Base-by-base conservation (phyloP, 1,139 yeast species). In the Lodderomyces orthopsilosis region DNA sequence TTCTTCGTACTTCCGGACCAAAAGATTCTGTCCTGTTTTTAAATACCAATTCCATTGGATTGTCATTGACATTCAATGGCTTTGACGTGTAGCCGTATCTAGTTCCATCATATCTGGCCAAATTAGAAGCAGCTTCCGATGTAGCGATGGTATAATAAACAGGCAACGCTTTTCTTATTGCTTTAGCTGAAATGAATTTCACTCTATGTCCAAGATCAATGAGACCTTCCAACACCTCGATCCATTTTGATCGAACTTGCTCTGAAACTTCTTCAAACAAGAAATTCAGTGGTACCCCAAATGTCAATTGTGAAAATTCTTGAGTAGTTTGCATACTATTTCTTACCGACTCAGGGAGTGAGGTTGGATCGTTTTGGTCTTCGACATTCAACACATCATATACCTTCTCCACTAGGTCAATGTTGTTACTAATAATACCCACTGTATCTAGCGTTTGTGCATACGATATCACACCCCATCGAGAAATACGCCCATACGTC, bases 391-490 rank as follows among this genome's bases (percentile, higher is more conserved):
- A 56, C 0, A 76, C 69, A 1, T 61, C 48, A 56, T 75, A 91
- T 1, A 84, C 88, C 14, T 62, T 58, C 36, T 62, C 58, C 1
- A 85, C 52, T 0, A 66, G 56, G 0, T 58, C 64, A 4, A 85
- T 51, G 36, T 76, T 68, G 14, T 70, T 70, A 0, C 90, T 69
- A 35, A 91, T 45, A 0, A 94, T 77, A 0, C 99, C 99, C 8
- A 94, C 97, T 0, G 98, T 90, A 59, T 94, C 99, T 42, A 94
- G 70, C 24, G 94, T 84, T 60, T 94, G 98, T 1, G 98, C 97
- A 64, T 90, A 93, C 0, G 97, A 83, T 3, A 91, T 70, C 10
- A 93, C 88, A 1, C 98, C 99, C 83, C 90, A 83, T 43, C 99
- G 69, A 0, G 97, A 90, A 2, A 94, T 67, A 28, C 96, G 70